Evolutionary conservation across 148 eudicot species (phyloP).

Genomic region (Fallopia convolvulus): DNA sequence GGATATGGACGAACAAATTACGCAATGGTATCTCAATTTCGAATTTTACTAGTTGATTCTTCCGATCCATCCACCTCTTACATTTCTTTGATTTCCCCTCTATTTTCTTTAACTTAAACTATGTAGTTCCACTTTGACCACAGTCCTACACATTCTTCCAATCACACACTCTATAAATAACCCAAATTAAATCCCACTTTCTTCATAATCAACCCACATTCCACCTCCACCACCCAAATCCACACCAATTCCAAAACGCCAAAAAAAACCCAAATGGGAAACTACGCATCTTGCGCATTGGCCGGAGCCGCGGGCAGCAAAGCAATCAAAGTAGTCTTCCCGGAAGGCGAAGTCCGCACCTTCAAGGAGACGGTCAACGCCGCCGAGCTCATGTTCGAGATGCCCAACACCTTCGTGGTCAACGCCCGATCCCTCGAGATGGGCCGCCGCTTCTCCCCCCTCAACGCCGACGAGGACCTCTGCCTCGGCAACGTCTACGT

Average conservation of each 20-base stretch:
- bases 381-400: conserved; percentile 81
- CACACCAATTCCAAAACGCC: neutral
- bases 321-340: conserved; percentile 48
- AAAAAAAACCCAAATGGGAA: conserved; percentile 47
- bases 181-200: neutral
- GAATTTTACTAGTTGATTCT: neutral
- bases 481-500: conserved; percentile 47
- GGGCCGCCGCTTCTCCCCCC: conserved; percentile 52
- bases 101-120: neutral
- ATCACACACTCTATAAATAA: neutral
- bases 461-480: conserved; percentile 79
- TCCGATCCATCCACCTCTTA: neutral
- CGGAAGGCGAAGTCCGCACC: conserved; percentile 56
- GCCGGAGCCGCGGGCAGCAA: conserved; percentile 16
- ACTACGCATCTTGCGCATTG: conserved; percentile 64
- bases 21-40: neutral
- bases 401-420: conserved; percentile 50
- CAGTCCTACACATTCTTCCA: neutral
- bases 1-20: too few relatives aligned
- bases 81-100: neutral
- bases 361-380: conserved; percentile 45
- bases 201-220: neutral
- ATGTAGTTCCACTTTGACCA: neutral
- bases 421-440: conserved; percentile 42
- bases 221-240: neutral